These are phyloP conservation scores for Rhodotorula sp. DNA, from an alignment of 1,284 basidiomycete genomes.

Conservation along the genomic window DNA sequence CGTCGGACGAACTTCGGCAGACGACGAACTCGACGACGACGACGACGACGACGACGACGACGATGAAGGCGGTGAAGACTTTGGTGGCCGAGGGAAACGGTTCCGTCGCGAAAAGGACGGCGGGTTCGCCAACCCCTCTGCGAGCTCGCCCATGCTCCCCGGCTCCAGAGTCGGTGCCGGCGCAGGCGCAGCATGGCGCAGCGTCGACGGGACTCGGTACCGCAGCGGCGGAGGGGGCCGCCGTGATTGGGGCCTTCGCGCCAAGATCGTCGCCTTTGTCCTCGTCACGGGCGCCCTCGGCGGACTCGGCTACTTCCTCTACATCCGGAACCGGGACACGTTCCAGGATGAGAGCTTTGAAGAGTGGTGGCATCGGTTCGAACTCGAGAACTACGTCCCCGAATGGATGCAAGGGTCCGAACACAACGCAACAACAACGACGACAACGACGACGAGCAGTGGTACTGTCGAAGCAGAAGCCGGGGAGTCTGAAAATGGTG, in stretches of 20 bases:
- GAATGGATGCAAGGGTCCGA: not conserved
- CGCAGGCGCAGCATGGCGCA: not conserved
- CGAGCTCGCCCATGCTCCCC: not conserved
- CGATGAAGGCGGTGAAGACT: not conserved
- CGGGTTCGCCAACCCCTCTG: not conserved
- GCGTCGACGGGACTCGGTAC: not conserved
- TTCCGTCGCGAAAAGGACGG: not conserved
- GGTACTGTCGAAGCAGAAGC: not conserved
- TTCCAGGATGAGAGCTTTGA: not conserved
- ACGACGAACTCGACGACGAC: slow-evolving; percentile 13
- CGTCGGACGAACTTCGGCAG: not conserved
- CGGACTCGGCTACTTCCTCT: not conserved
- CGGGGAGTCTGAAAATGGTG: not conserved
- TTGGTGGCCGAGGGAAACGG: not conserved
- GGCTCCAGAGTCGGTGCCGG: not conserved
- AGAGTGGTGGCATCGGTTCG: not conserved
- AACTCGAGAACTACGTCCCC: not conserved
- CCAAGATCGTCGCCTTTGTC: slow-evolving; percentile 4
- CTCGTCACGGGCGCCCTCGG: slow-evolving; percentile 9
- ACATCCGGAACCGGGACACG: not conserved
- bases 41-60: slow-evolving; percentile 16
- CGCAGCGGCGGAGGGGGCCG: not conserved
- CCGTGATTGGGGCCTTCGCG: slow-evolving; percentile 8
- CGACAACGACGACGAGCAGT: not conserved
- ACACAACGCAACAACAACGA: not conserved